These are phyloP conservation scores for Lycium ferocissimum DNA, from an alignment of 257 asterid species.

Conservation along the genomic window DNA sequence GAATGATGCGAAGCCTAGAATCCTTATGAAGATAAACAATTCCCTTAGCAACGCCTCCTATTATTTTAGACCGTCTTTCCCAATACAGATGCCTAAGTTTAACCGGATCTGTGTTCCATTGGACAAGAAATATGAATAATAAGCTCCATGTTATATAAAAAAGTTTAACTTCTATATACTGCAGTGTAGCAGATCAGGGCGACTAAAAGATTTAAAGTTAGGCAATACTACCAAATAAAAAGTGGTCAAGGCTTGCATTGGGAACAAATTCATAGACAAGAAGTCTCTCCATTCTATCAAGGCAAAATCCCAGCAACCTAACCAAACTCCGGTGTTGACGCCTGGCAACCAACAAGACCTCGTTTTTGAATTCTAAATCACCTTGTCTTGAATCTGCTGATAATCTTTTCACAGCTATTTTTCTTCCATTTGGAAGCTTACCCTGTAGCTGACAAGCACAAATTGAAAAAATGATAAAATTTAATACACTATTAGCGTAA, in stretches of 20 bases:
- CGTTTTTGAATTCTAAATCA: slow-evolving; percentile 34
- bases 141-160: too few relatives aligned
- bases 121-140: not conserved
- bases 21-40: slow-evolving; percentile 50
- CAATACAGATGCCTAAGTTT: slow-evolving; percentile 36
- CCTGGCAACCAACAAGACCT: slow-evolving; percentile 34
- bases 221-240: slow-evolving; percentile 40
- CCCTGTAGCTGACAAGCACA: slow-evolving; percentile 26
- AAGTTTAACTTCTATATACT: too few relatives aligned
- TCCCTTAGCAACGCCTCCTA: slow-evolving; percentile 39
- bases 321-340: slow-evolving; percentile 46
- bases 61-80: slow-evolving; percentile 39
- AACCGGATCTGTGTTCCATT: slow-evolving; percentile 27
- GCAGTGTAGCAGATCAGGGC: too few relatives aligned
- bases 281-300: slow-evolving; percentile 35
- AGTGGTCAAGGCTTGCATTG: slow-evolving; percentile 36
- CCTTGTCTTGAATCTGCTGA: slow-evolving; percentile 36
- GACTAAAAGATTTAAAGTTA: not conserved
- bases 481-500: not conserved
- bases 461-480: not conserved
- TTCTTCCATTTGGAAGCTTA: slow-evolving; percentile 29
- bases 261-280: slow-evolving; percentile 39
- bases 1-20: slow-evolving; percentile 44
- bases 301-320: slow-evolving; percentile 36
- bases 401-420: slow-evolving; percentile 41